phyloP scores from a whole-genome alignment of 345 rosid species.

The Lepidium aucheri region DNA sequence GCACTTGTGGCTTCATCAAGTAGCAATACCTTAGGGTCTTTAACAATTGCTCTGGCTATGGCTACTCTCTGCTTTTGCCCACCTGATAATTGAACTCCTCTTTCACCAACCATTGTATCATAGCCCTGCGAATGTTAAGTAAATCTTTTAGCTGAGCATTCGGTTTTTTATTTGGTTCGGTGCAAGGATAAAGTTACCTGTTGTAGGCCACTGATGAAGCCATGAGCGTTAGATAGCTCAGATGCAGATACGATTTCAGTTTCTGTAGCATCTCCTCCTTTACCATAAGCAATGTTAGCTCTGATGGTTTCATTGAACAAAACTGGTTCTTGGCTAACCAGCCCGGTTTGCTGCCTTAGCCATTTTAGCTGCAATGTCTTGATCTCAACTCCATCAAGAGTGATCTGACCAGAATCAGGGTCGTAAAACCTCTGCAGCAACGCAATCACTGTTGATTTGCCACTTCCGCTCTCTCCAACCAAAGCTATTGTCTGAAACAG shows the following conservation, averaged over 20 bases:
- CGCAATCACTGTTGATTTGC: slow-evolving; percentile 69
- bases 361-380: slow-evolving; percentile 52
- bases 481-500: slow-evolving; percentile 62
- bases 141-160: background rate
- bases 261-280: slow-evolving; percentile 59
- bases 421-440: slow-evolving; percentile 72
- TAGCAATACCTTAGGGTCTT: slow-evolving; percentile 51
- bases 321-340: slow-evolving; percentile 76
- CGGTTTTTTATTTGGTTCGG: background rate
- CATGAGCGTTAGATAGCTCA: slow-evolving; percentile 71
- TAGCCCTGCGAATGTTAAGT: slow-evolving; percentile 38
- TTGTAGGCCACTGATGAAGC: slow-evolving; percentile 68
- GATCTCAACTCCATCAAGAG: slow-evolving; percentile 65
- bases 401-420: slow-evolving; percentile 66
- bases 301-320: slow-evolving; percentile 66
- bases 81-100: slow-evolving; percentile 65
- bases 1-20: slow-evolving; percentile 78
- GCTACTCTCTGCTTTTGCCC: slow-evolving; percentile 82
- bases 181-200: slow-evolving; percentile 34
- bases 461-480: slow-evolving; percentile 89
- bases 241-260: slow-evolving; percentile 62
- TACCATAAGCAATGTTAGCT: slow-evolving; percentile 76
- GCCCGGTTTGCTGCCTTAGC: slow-evolving; percentile 75
- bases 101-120: slow-evolving; percentile 62
- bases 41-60: slow-evolving; percentile 65